These are phyloP conservation scores for Cinnamomum chago DNA, from an alignment of 164 flowering plant genomes.

Conservation along the genomic window DNA sequence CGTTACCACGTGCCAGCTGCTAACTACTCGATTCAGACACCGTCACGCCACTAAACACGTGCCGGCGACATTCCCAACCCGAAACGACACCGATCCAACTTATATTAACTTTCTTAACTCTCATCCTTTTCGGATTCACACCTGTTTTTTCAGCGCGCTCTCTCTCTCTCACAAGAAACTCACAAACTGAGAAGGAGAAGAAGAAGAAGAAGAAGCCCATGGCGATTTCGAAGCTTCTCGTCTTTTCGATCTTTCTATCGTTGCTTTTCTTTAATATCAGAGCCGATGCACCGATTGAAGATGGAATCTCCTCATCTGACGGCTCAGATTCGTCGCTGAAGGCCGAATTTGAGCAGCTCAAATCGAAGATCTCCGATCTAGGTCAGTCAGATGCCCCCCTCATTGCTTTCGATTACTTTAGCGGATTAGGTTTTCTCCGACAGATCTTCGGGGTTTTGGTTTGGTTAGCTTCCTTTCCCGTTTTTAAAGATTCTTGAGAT, in stretches of 20 bases:
- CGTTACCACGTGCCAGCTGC: neutral
- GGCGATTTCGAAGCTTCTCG: constrained; percentile 23
- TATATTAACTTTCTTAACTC: neutral
- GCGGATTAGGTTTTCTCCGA: neutral
- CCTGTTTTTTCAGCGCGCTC: neutral
- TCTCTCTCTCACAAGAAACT: neutral
- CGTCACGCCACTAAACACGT: neutral
- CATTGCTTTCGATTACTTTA: neutral
- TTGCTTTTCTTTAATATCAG: constrained; percentile 10
- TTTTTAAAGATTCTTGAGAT: neutral
- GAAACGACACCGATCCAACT: neutral
- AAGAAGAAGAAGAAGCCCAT: constrained; percentile 11
- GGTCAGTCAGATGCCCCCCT: constrained; percentile 18
- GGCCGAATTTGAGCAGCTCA: constrained; percentile 35
- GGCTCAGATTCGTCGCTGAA: constrained; percentile 21
- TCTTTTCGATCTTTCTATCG: constrained; percentile 15
- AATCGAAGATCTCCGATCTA: constrained; percentile 33
- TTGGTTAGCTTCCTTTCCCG: neutral
- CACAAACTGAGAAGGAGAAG: neutral
- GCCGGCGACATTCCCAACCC: neutral
- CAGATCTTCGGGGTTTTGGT: neutral
- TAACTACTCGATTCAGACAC: neutral
- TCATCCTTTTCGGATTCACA: neutral
- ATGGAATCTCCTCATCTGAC: constrained; percentile 10
- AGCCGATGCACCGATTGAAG: constrained; percentile 18